Evolutionary conservation across 768 basidiomycete species (phyloP), one percentile per base, ranked within the genome.

Genomic region (Pleurotus salmoneostramineus): DNA sequence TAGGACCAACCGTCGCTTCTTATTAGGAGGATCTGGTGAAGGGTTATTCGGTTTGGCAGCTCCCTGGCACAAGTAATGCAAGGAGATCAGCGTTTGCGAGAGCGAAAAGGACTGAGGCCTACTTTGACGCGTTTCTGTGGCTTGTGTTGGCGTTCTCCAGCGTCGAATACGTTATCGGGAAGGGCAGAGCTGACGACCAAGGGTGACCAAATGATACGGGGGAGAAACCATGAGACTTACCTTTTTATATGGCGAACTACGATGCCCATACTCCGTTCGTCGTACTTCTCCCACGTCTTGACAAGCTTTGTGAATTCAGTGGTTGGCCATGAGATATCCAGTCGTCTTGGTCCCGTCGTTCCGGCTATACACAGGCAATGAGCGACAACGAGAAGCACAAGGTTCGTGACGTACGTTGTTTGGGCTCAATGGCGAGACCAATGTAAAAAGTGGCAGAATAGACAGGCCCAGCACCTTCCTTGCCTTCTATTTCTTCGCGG

Each of bases 401-500:
- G 6, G 5, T 5, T 11, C 79, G 76, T 34, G 35, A 60, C 61
- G 59, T 74, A 97, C 95, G 82, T 74, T 86, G 90, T 75, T 89
- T 95, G 57, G 93, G 89, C 70, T 94, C 90, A 61, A 99, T 91
- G 45, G 87, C 83, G 57, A 99, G 82, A 15, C 97, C 97, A 62
- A 99, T 94, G 68, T 96, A 99, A 73, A 97, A 98, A 1, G 91
- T 93, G n/a, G 95, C 95, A n/a, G 94, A 91, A 69, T 90, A 83
- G 6, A 98, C 91, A n/a, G 84, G 79, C 45, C 87, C 84, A 44
- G 83, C 82, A 57, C 88, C 89, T 60, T 90, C 85, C 65, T 87
- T 85, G 63, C 80, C 85, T 69, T 88, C 86, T 36, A 87, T 83
- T 57, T 93, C 91, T 73, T 89, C 85, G 65, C 84, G 85, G 62